Conservation (phyloP, 1,139 yeast species). For the Candida labiduridarum region DNA sequence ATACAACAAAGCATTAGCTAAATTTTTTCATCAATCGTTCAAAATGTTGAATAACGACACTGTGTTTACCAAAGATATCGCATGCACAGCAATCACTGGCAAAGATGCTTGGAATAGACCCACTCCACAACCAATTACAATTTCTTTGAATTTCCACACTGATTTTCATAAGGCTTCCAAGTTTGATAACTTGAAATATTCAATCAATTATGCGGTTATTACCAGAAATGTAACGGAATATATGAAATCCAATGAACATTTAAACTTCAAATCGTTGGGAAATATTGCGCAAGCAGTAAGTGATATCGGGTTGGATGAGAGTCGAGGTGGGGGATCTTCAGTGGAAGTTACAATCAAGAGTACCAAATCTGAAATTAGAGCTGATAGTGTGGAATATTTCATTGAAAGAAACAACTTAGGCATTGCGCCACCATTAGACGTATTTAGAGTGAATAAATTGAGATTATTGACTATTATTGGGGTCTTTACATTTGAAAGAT, state of each 20-base stretch:
- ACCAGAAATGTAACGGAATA: constrained; percentile 61
- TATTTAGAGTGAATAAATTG: constrained; percentile 52
- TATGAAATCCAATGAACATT: constrained; percentile 47
- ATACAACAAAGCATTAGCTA: constrained; percentile 1
- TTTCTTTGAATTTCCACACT: constrained; percentile 64
- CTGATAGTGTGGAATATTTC: constrained; percentile 48
- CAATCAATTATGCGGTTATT: constrained; percentile 85
- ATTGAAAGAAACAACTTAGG: constrained; percentile 28
- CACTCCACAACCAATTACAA: constrained; percentile 66
- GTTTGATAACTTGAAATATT: constrained; percentile 76
- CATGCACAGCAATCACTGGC: constrained; percentile 68
- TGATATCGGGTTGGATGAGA: constrained; percentile 49
- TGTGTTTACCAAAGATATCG: constrained; percentile 59
- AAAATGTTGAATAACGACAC: constrained; percentile 42
- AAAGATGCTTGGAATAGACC: constrained; percentile 77
- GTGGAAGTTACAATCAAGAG: constrained; percentile 49
- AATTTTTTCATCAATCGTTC: constrained; percentile 19
- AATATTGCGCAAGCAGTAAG: constrained; percentile 60
- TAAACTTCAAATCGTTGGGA: constrained; percentile 53
- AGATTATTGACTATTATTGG: constrained; percentile 79
- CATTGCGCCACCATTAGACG: constrained; percentile 18
- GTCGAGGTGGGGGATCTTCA: constrained; percentile 53
- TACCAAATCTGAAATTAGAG: constrained; percentile 59
- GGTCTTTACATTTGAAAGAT: constrained; percentile 85
- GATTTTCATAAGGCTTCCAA: constrained; percentile 70